Base-by-base conservation (phyloP, 2,329 filamentous ascomycete species). In the Talaromyces marneffei region DNA sequence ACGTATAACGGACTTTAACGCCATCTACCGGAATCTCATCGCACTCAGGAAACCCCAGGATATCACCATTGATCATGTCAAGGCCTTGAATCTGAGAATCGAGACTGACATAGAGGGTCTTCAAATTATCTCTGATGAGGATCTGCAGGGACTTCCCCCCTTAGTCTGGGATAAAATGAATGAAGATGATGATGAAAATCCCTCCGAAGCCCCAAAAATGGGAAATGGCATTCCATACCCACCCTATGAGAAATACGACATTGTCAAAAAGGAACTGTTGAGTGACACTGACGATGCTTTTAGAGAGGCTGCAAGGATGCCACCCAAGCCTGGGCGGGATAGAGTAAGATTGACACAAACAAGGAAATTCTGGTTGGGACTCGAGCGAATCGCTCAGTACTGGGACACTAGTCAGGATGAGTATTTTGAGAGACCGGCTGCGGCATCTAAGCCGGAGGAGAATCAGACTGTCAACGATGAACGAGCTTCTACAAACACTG, bases 361-460 rank as follows among this genome's bases (percentile, higher is more conserved):
- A 62, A 77, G 85, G 57, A 85, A 83, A 60, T 87, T 87, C 70
- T 87, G 82, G 80, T 78, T 80, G 57, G 80, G 78, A 2, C 74
- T 87, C 57, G 82, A 86, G 65, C 80, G 79, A 37, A 78, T 87
- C 78, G 77, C 82, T 16, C 82, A 84, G 64, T 87, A 85, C 67
- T 87, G 85, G 85, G 85, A 87, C 67, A 77, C 76, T 40, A 84
- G 80, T 62, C 68, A 82, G 53, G 85, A 87, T 65, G 72, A 85
- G 31, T 85, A 85, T 69, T 79, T 78, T 61, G 75, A 79, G 58
- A 71, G 73, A 16, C 70, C 74, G 27, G 67, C 66, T 20, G 27
- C 33, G 5, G 54, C 37, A n/a, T 62, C 65, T 68, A 55, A n/a
- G 14, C 8, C 31, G 20, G 20, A 39, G 16, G 14, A 7, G 23